Base-by-base conservation (phyloP, 2,329 filamentous ascomycete genomes). In the Allantophomopsis cytisporea region DNA sequence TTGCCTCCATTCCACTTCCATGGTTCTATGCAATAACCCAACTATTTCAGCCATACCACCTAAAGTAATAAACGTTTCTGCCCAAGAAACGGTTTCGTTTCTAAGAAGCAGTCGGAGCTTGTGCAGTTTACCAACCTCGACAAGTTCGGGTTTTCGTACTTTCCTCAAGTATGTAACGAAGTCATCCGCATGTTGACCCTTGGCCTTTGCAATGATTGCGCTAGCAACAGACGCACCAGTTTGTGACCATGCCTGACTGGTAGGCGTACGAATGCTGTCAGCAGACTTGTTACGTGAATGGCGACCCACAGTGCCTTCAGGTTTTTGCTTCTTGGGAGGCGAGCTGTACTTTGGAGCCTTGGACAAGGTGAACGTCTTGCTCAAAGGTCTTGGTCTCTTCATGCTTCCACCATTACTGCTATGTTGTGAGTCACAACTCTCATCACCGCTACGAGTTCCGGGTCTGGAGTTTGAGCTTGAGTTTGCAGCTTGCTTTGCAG, bases 1-100 rank as follows among this genome's bases (percentile, higher is more conserved):
- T 58, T 61, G 87, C 83, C 88, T 85, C 89, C 91, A 98, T 59
- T 96, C 91, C 28, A 98, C 80, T 38, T 82, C 82, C 73, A 95
- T 87, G 50, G 89, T 94, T n/a, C 89, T 76, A 58, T 94, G 81
- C 36, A 96, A 67, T 40, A 96, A 64, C 31, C 74, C 76, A 30
- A 95, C 82, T 45, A 96, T 83, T 58, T 95, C 86, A 48, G 82
- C 75, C 87, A 96, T 94, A 15, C 91, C 91, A 13, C 85, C 87
- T 46, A 88, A 79, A 32, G 77, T 71, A 50, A 96, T 85, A 56
- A 96, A 98, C 11, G 79, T 74, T 55, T 96, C 86, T 3, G 93
- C 93, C 91, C 91, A 98, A 11, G 82, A 76, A 5, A 98, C 86
- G 0, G 89, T 94, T 64, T 98, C 91, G 53, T 96, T 96, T 14